These are phyloP conservation scores for Cornus florida DNA, from an alignment of 148 eudicot genomes.

Conservation along the genomic window DNA sequence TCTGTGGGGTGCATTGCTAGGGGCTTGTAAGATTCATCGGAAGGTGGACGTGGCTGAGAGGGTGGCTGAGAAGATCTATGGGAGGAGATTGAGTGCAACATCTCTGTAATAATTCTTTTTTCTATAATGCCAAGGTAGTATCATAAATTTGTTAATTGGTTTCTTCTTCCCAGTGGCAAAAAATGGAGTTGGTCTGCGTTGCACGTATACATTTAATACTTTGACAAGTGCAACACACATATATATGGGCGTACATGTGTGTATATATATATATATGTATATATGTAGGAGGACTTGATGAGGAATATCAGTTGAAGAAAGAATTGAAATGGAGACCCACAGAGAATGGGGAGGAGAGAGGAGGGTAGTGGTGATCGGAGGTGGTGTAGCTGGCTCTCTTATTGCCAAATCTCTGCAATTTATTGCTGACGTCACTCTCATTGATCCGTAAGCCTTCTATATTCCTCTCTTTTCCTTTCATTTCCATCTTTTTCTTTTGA, in stretches of 20 bases:
- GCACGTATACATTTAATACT: too few relatives aligned
- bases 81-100: neutral
- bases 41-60: conserved; percentile 29
- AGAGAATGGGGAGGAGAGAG: conserved; percentile 11
- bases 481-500: neutral
- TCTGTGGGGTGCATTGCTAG: conserved; percentile 43
- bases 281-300: too few relatives aligned
- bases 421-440: conserved; percentile 42
- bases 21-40: conserved; percentile 44
- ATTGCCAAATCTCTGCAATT: conserved; percentile 58
- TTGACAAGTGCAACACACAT: too few relatives aligned
- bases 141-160: too few relatives aligned
- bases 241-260: too few relatives aligned
- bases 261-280: too few relatives aligned
- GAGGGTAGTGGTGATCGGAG: conserved; percentile 59
- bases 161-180: too few relatives aligned
- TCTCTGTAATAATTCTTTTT: too few relatives aligned
- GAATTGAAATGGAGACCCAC: conserved; percentile 6
- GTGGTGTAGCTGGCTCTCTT: conserved; percentile 63
- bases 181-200: too few relatives aligned
- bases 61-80: conserved; percentile 27
- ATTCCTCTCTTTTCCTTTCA: neutral
- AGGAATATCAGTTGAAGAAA: too few relatives aligned
- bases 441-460: conserved; percentile 45
- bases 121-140: too few relatives aligned